Conservation (phyloP, 1,284 basidiomycete genomes). For the Meira miltonrushii region DNA sequence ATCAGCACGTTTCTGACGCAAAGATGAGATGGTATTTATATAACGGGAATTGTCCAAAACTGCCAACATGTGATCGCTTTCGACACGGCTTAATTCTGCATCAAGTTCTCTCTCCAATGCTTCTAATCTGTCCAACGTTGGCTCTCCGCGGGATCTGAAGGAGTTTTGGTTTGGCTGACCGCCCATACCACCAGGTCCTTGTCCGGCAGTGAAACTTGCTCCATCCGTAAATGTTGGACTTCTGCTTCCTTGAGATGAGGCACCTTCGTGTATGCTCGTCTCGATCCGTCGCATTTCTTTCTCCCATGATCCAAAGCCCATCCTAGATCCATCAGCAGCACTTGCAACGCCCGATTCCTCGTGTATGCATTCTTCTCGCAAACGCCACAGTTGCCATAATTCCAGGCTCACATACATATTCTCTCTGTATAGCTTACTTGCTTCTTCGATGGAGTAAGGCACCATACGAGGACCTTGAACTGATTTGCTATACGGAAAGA, state of each 20-base stretch:
- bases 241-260: constrained; percentile 30
- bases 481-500: constrained; percentile 79
- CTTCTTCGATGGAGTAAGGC: constrained; percentile 92
- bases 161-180: constrained; percentile 6
- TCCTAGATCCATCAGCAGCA: constrained; percentile 53
- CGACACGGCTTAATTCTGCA: constrained; percentile 28
- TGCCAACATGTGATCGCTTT: constrained; percentile 39
- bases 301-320: constrained; percentile 22
- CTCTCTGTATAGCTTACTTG: constrained; percentile 78
- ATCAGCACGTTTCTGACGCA: constrained; percentile 40
- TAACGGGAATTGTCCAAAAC: constrained; percentile 40
- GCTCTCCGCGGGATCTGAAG: constrained; percentile 26
- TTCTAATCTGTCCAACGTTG: constrained; percentile 39
- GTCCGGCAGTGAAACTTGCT: background rate
- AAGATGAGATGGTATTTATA: constrained; percentile 20
- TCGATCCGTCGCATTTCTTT: background rate
- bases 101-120: constrained; percentile 38
- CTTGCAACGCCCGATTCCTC: constrained; percentile 84
- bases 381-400: constrained; percentile 88
- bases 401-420: constrained; percentile 87
- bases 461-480: constrained; percentile 60
- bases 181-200: no score
- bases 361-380: constrained; percentile 87
- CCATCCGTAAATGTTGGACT: constrained; percentile 2
- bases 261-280: constrained; percentile 15